Evolutionary conservation across 2,329 filamentous ascomycete genomes (phyloP).

Genomic region (Coniochaeta sp.): DNA sequence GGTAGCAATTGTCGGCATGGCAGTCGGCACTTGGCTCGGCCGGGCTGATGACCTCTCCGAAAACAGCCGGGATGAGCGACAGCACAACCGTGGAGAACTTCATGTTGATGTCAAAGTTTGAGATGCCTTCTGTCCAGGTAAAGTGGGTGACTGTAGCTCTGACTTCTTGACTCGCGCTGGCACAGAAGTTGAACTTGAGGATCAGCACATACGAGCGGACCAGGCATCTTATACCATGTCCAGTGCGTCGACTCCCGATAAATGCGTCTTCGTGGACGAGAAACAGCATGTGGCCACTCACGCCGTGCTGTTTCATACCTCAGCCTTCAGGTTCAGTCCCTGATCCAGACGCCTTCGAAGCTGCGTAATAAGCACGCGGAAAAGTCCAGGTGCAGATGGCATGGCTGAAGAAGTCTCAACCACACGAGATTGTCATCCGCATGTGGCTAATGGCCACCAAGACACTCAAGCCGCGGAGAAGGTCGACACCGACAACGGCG

Average conservation of each 20-base stretch:
- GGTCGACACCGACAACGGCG: not conserved
- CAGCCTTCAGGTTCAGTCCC: not conserved
- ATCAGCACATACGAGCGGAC: not conserved
- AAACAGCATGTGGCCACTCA: not conserved
- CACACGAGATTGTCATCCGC: not conserved
- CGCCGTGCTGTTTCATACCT: not conserved
- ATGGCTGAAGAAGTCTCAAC: not conserved
- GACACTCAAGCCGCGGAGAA: not conserved
- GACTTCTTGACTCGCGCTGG: not conserved
- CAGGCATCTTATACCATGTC: not conserved
- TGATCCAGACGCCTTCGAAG: not conserved
- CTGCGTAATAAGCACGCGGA: not conserved
- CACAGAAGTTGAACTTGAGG: not conserved
- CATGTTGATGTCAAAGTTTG: not conserved
- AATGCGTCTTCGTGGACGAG: not conserved
- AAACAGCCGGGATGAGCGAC: not conserved
- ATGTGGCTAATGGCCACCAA: not conserved
- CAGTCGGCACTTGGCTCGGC: not conserved
- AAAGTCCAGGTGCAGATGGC: not conserved
- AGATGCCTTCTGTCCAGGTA: no score
- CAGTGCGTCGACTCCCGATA: not conserved
- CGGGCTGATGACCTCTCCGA: not conserved
- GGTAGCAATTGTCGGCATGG: conserved; percentile 2
- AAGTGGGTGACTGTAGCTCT: not conserved
- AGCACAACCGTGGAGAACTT: not conserved